phyloP scores from a whole-genome alignment of 495 filamentous ascomycete genomes.

The Lasiosphaeriaceae sp. region DNA sequence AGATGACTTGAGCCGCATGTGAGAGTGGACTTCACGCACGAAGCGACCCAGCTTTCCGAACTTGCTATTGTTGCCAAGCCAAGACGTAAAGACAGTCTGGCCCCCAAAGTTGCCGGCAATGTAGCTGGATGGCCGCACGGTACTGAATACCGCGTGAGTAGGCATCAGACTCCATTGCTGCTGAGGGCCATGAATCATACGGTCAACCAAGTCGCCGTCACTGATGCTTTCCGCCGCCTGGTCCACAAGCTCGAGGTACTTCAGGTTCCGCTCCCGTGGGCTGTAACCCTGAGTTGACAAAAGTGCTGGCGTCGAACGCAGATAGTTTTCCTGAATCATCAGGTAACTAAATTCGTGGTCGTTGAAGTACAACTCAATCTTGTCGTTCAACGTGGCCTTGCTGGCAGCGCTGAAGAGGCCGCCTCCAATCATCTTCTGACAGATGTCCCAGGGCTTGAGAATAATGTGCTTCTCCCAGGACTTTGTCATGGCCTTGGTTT shows the following conservation, averaged over 20 bases:
- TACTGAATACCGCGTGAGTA: slow-evolving; percentile 93
- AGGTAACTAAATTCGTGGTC: slow-evolving; percentile 95
- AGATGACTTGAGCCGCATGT: slow-evolving; percentile 88
- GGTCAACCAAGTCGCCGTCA: slow-evolving; percentile 92
- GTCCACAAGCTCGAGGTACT: slow-evolving; percentile 76
- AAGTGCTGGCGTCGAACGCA: slow-evolving; percentile 70
- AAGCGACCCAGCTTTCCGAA: slow-evolving; percentile 78
- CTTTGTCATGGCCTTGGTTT: slow-evolving; percentile 89
- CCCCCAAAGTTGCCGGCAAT: slow-evolving; percentile 68
- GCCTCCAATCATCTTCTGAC: slow-evolving; percentile 80
- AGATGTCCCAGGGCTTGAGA: slow-evolving; percentile 97
- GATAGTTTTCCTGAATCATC: slow-evolving; percentile 98
- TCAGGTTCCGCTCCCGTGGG: slow-evolving; percentile 63
- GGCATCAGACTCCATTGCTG: slow-evolving; percentile 99
- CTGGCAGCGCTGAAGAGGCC: slow-evolving; percentile 80
- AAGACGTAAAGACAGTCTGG: slow-evolving; percentile 66
- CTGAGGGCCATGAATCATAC: slow-evolving; percentile 97
- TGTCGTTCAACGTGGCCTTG: slow-evolving; percentile 87
- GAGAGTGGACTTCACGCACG: slow-evolving; percentile 91
- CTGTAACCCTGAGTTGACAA: slow-evolving; percentile 52
- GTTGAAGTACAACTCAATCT: slow-evolving; percentile 98
- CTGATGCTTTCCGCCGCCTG: slow-evolving; percentile 92
- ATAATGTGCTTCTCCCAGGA: slow-evolving; percentile 97
- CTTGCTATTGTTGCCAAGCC: slow-evolving; percentile 95
- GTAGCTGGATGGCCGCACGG: slow-evolving; percentile 87